phyloP scores from a whole-genome alignment of 2,329 filamentous ascomycete species.

The Ophiostoma quercus region DNA sequence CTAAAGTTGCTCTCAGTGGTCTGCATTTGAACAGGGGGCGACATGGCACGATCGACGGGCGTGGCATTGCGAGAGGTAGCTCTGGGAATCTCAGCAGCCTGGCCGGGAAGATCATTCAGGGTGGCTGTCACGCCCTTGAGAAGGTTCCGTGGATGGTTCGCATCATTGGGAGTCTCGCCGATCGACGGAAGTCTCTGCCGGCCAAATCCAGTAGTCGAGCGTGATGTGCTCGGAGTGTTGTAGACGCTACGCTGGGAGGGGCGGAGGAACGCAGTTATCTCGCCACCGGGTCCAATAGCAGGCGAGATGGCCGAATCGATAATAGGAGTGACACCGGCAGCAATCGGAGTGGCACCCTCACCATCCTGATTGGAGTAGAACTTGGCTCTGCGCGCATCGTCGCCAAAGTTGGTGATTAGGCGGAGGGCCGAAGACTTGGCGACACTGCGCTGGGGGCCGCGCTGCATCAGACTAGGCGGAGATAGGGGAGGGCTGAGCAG shows the following conservation, averaged over 20 bases:
- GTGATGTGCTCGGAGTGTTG: conserved; percentile 64
- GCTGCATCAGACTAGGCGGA: conserved; percentile 56
- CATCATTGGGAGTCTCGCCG: conserved; percentile 54
- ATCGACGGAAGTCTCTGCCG: conserved; percentile 71
- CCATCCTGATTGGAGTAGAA: conserved; percentile 54
- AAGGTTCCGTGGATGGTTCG: conserved; percentile 31
- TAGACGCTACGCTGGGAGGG: conserved; percentile 62
- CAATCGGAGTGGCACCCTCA: conserved; percentile 65
- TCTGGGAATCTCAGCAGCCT: background rate
- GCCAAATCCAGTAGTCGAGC: conserved; percentile 54
- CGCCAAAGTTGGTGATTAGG: conserved; percentile 81
- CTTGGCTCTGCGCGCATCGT: conserved; percentile 52
- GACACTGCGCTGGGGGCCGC: conserved; percentile 57
- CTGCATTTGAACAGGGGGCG: conserved; percentile 40
- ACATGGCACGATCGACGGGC: conserved; percentile 31
- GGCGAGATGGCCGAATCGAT: conserved; percentile 73
- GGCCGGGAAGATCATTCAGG: background rate
- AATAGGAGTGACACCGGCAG: conserved; percentile 81
- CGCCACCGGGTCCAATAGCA: conserved; percentile 58
- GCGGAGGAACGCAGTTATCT: conserved; percentile 62
- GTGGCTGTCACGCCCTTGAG: conserved; percentile 27
- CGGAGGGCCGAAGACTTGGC: conserved; percentile 81
- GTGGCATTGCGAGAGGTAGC: background rate
- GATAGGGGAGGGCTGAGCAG: conserved; percentile 68
- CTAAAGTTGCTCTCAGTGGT: conserved; percentile 28